Conservation (phyloP, 2,329 filamentous ascomycete species). For the Ophiostoma sp. region DNA sequence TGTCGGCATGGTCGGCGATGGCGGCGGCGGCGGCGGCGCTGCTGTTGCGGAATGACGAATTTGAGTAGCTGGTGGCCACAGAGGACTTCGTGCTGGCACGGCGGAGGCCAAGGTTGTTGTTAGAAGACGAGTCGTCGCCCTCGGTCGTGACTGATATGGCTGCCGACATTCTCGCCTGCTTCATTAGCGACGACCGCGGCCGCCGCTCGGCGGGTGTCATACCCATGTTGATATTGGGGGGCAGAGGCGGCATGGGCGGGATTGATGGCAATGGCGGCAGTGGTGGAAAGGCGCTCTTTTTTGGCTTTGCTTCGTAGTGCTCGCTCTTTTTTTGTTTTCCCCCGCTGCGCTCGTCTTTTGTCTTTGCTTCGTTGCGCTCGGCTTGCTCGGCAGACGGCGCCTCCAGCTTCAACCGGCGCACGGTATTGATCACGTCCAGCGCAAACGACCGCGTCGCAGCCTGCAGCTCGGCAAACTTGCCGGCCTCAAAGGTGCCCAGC, state of each 20-base stretch:
- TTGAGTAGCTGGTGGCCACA: conserved; percentile 17
- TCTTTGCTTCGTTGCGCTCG: no score
- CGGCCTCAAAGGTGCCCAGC: conserved; percentile 36
- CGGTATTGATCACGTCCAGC: conserved; percentile 37
- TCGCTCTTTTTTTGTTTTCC: not conserved
- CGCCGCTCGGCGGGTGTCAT: conserved; percentile 17
- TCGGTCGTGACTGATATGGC: not conserved
- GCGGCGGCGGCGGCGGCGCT: conserved; percentile 4
- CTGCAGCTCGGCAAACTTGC: conserved; percentile 38
- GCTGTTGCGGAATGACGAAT: conserved; percentile 10
- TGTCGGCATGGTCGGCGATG: not conserved
- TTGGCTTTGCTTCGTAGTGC: not conserved
- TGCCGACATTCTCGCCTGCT: conserved; percentile 13
- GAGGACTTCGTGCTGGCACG: conserved; percentile 25
- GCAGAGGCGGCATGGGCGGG: conserved; percentile 16
- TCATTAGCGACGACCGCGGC: conserved; percentile 17
- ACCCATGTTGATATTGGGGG: not conserved
- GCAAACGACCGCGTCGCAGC: conserved; percentile 39
- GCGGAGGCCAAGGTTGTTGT: conserved; percentile 10
- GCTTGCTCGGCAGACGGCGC: conserved; percentile 20
- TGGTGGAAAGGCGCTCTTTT: conserved; percentile 19
- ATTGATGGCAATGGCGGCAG: conserved; percentile 18
- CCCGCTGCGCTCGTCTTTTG: no score
- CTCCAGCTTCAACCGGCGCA: conserved; percentile 35
- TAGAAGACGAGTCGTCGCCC: conserved; percentile 16